phyloP scores from a whole-genome alignment of 345 rosid genomes.

The Aquilaria malaccensis region DNA sequence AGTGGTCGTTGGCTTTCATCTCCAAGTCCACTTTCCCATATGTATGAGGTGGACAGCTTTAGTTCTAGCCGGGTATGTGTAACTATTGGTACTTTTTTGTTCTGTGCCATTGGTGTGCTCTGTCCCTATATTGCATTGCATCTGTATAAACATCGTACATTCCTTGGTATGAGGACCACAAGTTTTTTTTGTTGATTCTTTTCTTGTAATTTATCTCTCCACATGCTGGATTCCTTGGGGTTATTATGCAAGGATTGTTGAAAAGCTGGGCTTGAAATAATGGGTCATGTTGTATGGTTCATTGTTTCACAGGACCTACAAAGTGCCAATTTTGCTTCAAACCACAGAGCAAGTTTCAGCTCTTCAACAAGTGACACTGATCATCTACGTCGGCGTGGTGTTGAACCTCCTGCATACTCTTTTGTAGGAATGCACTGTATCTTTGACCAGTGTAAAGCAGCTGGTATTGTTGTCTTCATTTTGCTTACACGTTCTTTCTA shows the following conservation, averaged over 20 bases:
- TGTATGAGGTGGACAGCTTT: conserved; percentile 75
- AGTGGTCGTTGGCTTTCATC: conserved; percentile 88
- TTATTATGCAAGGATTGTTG: not conserved
- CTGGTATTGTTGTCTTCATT: conserved; percentile 38
- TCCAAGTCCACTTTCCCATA: conserved; percentile 52
- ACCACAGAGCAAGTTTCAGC: conserved; percentile 77
- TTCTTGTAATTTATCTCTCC: no score
- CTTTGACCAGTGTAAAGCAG: conserved; percentile 92
- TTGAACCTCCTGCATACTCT: conserved; percentile 80
- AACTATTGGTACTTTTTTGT: not conserved
- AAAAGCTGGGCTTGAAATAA: not conserved
- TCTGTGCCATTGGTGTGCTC: not conserved
- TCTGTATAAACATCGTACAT: not conserved
- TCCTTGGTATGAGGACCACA: not conserved
- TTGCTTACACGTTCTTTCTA: conserved; percentile 1
- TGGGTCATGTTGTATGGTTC: not conserved
- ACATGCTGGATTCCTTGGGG: not conserved
- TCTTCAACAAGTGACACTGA: conserved; percentile 67
- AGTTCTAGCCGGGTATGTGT: conserved; percentile 65
- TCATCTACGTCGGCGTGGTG: conserved; percentile 34
- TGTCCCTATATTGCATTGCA: not conserved
- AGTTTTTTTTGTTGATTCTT: not conserved
- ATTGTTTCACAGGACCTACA: conserved; percentile 54
- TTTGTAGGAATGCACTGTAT: conserved; percentile 98
- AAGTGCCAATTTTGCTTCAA: conserved; percentile 49